Base-by-base conservation (phyloP, 73 alveolate genomes). In the Diophrys sp. region DNA sequence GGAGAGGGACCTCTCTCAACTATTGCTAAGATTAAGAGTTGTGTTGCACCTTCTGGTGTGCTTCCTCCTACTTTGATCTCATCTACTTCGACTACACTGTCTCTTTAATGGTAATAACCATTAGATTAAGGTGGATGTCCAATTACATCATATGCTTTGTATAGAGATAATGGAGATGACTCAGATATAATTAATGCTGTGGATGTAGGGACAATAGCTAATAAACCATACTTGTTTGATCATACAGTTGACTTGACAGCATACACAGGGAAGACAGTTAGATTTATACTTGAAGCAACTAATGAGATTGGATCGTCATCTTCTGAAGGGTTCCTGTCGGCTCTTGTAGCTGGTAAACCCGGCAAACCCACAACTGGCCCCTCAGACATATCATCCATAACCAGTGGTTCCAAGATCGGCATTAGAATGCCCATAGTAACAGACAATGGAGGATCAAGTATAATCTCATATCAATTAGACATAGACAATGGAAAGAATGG, bases 111-210 rank as follows among this genome's bases (percentile, higher is more conserved):
- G 95, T 0, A 29, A 0, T 29, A 69, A 62, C 80, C 88, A 29
- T 0, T 27, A 0, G 81, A 78, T 56, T 67, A 66, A n/a, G 95
- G 95, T 0, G 95, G 95, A 0, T 89, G 95, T 71, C 79, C 81
- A 0, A 56, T 89, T 25, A 67, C 80, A 8, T 72, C 79, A 18
- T 89, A 78, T 79, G 87, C 86, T 33, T 75, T 89, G 53, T 79
- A 14, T 67, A 73, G 94, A 80, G 94, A 87, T 70, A 77, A 74
- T 54, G 94, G 90, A 23, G 78, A 69, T 57, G 54, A 69, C 33
- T 69, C 84, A 23, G 87, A 26, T 1, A 56, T 77, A 24, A 62
- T 80, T 33, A 82, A 79, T 66, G 0, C 80, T 0, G 72, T 14
- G 8, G 53, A 26, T 44, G 89, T 79, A 54, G n/a, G 77, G 5